Evolutionary conservation across 2,329 filamentous ascomycete species (phyloP).

Genomic region (Westerdykella ornata): DNA sequence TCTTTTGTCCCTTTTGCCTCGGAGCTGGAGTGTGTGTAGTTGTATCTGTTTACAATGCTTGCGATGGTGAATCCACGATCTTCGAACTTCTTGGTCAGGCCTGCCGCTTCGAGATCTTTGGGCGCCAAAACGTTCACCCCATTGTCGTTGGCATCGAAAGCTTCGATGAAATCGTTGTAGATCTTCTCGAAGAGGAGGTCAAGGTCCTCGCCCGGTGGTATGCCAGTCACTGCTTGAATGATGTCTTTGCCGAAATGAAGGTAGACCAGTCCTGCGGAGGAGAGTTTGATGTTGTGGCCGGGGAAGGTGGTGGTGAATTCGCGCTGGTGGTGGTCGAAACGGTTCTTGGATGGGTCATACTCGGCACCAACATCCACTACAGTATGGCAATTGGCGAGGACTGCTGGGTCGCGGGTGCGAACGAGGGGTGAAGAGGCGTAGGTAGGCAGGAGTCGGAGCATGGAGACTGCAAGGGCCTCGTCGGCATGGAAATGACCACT

Average conservation of each 20-base stretch:
- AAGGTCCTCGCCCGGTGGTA: constrained; percentile 59
- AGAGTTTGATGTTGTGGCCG: constrained; percentile 76
- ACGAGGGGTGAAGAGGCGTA: constrained; percentile 70
- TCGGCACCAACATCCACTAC: constrained; percentile 97
- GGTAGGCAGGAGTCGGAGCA: constrained; percentile 79
- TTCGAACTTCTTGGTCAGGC: constrained; percentile 74
- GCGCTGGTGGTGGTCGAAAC: constrained; percentile 97
- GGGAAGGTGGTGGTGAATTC: constrained; percentile 83
- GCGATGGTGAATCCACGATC: constrained; percentile 78
- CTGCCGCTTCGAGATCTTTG: constrained; percentile 59
- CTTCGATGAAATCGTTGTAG: constrained; percentile 90
- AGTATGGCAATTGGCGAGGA: constrained; percentile 78
- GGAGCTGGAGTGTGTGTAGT: constrained; percentile 55
- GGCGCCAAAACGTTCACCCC: constrained; percentile 80
- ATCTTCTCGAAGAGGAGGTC: constrained; percentile 76
- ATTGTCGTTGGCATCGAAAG: constrained; percentile 96
- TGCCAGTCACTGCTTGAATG: constrained; percentile 60
- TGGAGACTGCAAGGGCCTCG: constrained; percentile 92
- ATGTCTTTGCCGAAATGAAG: constrained; percentile 88
- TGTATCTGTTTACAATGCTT: constrained; percentile 78
- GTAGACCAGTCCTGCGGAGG: constrained; percentile 88
- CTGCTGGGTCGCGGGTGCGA: constrained; percentile 76
- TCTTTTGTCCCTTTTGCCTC: constrained; percentile 31
- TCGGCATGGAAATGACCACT: constrained; percentile 97
- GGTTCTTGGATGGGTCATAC: constrained; percentile 68